A percentile compares a stretch with the other conserved stretches of the same genome.
These are phyloP conservation scores for Echites panduratus DNA, from an alignment of 257 asterid species.

Conservation along the genomic window DNA sequence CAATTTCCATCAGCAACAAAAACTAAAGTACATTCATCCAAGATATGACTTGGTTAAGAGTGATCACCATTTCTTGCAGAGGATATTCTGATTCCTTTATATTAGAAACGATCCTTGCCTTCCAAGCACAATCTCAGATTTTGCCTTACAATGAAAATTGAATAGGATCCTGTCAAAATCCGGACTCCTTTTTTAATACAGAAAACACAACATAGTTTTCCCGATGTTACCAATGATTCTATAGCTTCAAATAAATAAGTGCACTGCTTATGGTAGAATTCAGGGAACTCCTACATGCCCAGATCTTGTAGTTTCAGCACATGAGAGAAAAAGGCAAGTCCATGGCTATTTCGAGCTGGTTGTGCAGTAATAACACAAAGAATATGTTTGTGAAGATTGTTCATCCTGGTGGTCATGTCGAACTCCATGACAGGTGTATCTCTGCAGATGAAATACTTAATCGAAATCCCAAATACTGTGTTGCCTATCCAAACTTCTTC, in stretches of 20 bases:
- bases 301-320: neutral
- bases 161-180: neutral
- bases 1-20: neutral
- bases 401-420: conserved; percentile 71
- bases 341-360: conserved; percentile 40
- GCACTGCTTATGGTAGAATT: neutral
- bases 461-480: conserved; percentile 53
- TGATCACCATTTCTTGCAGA: neutral
- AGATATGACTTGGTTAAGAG: neutral
- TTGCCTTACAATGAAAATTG: too few relatives aligned
- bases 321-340: conserved; percentile 1
- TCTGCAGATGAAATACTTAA: conserved; percentile 44
- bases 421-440: conserved; percentile 60
- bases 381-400: conserved; percentile 48
- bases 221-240: conserved; percentile 5
- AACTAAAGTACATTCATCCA: neutral
- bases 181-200: neutral
- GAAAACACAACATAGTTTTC: neutral
- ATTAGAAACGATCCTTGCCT: neutral
- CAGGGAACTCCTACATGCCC: neutral
- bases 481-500: conserved; percentile 55
- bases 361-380: conserved; percentile 38
- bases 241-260: neutral
- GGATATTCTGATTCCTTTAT: neutral
- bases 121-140: neutral